These are phyloP conservation scores for Hansfordia pulvinata DNA, from an alignment of 2,329 filamentous ascomycete species.

Conservation along the genomic window DNA sequence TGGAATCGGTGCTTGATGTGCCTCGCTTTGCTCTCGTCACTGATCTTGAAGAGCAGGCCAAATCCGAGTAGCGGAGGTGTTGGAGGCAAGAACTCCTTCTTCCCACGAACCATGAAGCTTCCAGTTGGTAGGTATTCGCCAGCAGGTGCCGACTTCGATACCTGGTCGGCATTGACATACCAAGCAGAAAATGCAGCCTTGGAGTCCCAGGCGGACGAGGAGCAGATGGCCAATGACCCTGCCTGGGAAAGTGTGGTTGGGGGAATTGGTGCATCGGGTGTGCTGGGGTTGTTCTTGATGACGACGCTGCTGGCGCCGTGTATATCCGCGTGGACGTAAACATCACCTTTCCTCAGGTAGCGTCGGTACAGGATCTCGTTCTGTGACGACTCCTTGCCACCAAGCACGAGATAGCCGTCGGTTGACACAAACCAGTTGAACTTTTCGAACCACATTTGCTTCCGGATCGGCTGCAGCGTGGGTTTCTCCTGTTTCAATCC, in stretches of 20 bases:
- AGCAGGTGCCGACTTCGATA: constrained; percentile 68
- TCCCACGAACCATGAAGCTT: constrained; percentile 67
- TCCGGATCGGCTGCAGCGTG: constrained; percentile 67
- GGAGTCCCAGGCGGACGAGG: constrained; percentile 86
- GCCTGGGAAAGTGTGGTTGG: constrained; percentile 87
- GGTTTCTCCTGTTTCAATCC: constrained; percentile 86
- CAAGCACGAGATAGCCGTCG: constrained; percentile 86
- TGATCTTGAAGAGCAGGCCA: constrained; percentile 76
- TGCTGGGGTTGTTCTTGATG: constrained; percentile 74
- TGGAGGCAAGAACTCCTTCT: constrained; percentile 85
- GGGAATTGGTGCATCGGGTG: constrained; percentile 73
- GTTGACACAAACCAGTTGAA: constrained; percentile 92
- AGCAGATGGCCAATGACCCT: constrained; percentile 70
- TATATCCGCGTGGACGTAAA: constrained; percentile 85
- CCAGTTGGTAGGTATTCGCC: constrained; percentile 73
- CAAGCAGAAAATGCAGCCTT: constrained; percentile 93
- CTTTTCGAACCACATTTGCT: constrained; percentile 92
- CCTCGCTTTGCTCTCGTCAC: constrained; percentile 69
- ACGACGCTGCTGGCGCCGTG: constrained; percentile 74
- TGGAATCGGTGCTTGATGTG: constrained; percentile 60
- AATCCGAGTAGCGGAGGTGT: constrained; percentile 80
- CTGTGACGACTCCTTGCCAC: constrained; percentile 77
- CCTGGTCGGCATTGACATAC: constrained; percentile 87
- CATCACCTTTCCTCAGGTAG: constrained; percentile 76
- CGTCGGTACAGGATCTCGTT: constrained; percentile 84